These are phyloP conservation scores for Typha latifolia DNA, from an alignment of 176 grass and related monocot genomes.

Conservation along the genomic window DNA sequence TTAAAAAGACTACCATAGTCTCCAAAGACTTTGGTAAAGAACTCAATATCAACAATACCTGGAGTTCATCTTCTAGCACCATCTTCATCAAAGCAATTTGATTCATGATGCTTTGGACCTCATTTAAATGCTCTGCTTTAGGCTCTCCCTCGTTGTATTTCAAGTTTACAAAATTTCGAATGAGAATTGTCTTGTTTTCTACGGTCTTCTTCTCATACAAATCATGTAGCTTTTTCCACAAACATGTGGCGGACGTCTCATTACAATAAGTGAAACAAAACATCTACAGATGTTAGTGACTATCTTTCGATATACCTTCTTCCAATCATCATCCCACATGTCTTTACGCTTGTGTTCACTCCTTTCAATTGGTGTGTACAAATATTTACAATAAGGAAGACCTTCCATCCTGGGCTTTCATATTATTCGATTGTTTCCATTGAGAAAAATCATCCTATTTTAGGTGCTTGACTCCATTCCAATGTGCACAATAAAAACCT, in stretches of 20 bases:
- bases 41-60: slow-evolving; percentile 11
- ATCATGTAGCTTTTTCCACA: background rate
- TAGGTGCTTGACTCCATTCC: no score
- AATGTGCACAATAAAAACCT: no score
- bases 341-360: background rate
- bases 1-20: background rate
- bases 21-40: background rate
- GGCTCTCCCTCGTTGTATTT: background rate
- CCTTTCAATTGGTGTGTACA: background rate
- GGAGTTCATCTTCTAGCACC: slow-evolving; percentile 10
- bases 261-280: slow-evolving; percentile 6
- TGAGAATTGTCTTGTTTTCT: slow-evolving; percentile 4
- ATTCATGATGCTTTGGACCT: background rate
- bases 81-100: slow-evolving; percentile 7
- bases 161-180: slow-evolving; percentile 1
- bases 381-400: background rate
- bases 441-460: background rate
- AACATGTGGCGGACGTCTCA: background rate
- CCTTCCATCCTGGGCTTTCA: background rate
- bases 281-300: background rate
- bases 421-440: background rate
- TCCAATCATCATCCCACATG: background rate
- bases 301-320: background rate
- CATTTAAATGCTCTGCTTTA: slow-evolving; percentile 1
- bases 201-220: background rate